phyloP scores from a whole-genome alignment of 306 rosid species.

The Corylus americana region DNA sequence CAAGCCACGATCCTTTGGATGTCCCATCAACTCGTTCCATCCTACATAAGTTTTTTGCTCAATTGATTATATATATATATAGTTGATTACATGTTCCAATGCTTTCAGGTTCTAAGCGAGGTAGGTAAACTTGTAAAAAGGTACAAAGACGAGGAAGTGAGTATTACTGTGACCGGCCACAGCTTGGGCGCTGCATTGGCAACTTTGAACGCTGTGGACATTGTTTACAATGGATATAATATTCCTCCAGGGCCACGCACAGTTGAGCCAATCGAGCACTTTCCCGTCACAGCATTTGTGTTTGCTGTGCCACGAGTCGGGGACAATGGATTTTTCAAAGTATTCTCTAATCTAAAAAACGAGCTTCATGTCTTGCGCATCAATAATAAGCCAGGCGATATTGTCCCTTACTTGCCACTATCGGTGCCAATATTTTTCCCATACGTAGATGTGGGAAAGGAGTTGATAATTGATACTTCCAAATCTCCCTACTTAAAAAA shows the following conservation, averaged over 20 bases:
- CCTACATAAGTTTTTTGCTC: no score
- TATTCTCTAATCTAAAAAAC: conserved; percentile 27
- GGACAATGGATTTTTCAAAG: conserved; percentile 34
- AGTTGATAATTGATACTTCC: conserved; percentile 46
- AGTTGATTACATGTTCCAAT: neutral
- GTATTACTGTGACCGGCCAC: conserved; percentile 66
- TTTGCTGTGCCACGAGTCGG: conserved; percentile 68
- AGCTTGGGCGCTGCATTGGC: conserved; percentile 82
- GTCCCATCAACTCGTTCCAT: no score
- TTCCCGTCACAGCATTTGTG: conserved; percentile 56
- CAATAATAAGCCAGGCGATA: conserved; percentile 45
- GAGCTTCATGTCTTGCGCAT: conserved; percentile 42
- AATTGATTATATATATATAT: neutral
- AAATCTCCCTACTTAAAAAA: conserved; percentile 56
- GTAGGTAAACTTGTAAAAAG: conserved; percentile 51
- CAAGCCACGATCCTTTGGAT: no score
- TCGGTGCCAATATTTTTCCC: conserved; percentile 25
- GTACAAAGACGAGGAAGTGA: conserved; percentile 61
- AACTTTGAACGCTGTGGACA: conserved; percentile 62
- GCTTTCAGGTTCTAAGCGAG: conserved; percentile 52
- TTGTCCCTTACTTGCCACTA: conserved; percentile 31
- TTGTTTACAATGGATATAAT: conserved; percentile 46
- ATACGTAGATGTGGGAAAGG: conserved; percentile 57
- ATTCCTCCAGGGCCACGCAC: conserved; percentile 10
- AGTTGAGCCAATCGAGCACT: conserved; percentile 11